phyloP scores from a whole-genome alignment of 2,329 filamentous ascomycete species.

The Aspergillus transmontanensis region DNA sequence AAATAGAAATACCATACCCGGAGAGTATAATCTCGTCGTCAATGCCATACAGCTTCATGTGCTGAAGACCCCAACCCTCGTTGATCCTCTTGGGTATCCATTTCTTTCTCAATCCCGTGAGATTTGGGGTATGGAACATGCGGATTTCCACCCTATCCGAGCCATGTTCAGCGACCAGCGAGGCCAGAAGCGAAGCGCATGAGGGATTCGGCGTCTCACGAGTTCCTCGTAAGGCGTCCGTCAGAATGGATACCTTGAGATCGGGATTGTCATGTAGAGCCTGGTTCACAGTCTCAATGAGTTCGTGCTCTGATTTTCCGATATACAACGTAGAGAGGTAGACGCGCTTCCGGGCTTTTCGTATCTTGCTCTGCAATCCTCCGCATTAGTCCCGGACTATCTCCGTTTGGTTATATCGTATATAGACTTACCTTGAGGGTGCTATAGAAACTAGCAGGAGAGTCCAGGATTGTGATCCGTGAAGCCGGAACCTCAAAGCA shows the following conservation, averaged over 20 bases:
- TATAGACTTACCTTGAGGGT: conserved; percentile 72
- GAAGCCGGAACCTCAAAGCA: conserved; percentile 83
- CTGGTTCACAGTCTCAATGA: conserved; percentile 76
- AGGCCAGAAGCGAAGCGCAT: conserved; percentile 83
- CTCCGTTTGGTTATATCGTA: not conserved
- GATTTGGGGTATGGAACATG: conserved; percentile 97
- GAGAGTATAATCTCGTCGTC: conserved; percentile 96
- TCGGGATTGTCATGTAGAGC: conserved; percentile 74
- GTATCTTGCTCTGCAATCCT: conserved; percentile 70
- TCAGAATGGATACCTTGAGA: conserved; percentile 83
- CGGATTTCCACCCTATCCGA: conserved; percentile 82
- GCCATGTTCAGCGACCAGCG: conserved; percentile 83
- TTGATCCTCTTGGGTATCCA: conserved; percentile 88
- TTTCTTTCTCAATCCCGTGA: conserved; percentile 83
- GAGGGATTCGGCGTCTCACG: conserved; percentile 84
- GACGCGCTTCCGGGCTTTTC: conserved; percentile 73
- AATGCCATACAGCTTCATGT: conserved; percentile 97
- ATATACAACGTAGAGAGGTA: conserved; percentile 98
- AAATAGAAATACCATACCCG: conserved; percentile 57
- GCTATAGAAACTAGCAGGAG: conserved; percentile 87
- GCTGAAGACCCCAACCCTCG: conserved; percentile 96
- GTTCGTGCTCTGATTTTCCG: conserved; percentile 86
- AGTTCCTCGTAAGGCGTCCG: conserved; percentile 87
- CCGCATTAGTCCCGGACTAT: conserved; percentile 5
- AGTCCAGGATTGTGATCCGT: conserved; percentile 75